phyloP scores from a whole-genome alignment of 148 eudicot genomes.

The Fallopia convolvulus region DNA sequence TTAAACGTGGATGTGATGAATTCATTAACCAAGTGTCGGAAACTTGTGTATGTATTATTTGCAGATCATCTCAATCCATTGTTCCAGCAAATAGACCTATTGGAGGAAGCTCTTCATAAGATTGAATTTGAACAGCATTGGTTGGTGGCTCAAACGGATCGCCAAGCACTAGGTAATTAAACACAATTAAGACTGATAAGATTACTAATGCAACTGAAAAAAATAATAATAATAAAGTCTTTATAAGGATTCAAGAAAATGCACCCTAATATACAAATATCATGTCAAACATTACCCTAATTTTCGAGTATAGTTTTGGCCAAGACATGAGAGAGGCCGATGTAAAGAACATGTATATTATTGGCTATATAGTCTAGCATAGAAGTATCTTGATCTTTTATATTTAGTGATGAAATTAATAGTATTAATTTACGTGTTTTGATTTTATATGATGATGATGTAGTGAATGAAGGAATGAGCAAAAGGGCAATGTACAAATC shows the following conservation, averaged over 20 bases:
- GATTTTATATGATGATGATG: neutral
- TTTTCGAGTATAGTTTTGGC: neutral
- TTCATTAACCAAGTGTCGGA: neutral
- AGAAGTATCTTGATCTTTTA: no score
- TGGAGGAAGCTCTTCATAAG: conserved; percentile 78
- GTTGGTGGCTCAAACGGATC: conserved; percentile 86
- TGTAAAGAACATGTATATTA: neutral
- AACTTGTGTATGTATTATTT: neutral
- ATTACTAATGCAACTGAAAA: neutral
- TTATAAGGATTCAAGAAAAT: no score
- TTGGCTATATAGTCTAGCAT: no score
- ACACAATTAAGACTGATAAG: neutral
- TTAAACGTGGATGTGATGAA: neutral
- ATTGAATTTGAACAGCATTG: conserved; percentile 95
- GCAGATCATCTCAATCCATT: conserved; percentile 89
- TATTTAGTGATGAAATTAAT: neutral
- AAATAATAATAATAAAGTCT: no score
- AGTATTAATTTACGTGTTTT: neutral
- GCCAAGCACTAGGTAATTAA: conserved; percentile 69
- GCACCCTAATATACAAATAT: no score
- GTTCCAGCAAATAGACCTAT: conserved; percentile 61
- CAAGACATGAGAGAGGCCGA: no score
- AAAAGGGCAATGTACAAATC: conserved; percentile 75
- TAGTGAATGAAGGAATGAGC: conserved; percentile 86
- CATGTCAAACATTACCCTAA: neutral